Percentiles rank a stretch among this genome's conserved stretches.
These are phyloP conservation scores for Mallotus nudiflorus DNA, from an alignment of 345 rosid species.

Conservation along the genomic window DNA sequence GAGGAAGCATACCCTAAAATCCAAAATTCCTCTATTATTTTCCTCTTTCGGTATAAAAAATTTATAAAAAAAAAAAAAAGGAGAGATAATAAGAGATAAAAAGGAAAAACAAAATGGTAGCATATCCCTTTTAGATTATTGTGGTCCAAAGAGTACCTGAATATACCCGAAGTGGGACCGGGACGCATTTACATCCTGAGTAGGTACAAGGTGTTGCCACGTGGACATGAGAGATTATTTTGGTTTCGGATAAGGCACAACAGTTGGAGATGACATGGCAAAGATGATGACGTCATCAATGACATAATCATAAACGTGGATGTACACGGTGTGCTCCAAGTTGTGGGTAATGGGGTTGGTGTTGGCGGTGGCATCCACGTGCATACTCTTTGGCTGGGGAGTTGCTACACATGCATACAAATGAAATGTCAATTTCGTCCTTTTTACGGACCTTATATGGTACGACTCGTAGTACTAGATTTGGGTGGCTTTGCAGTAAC, in stretches of 20 bases:
- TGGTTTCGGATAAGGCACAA: conserved; percentile 3
- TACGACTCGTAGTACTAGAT: not conserved
- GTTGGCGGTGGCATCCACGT: not conserved
- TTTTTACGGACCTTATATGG: not conserved
- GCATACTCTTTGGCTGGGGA: conserved; percentile 16
- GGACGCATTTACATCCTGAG: too few relatives aligned
- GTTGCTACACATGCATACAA: not conserved
- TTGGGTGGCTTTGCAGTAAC: too few relatives aligned
- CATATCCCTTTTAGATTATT: not conserved
- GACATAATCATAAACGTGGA: conserved; percentile 2
- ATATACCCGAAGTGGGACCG: conserved; percentile 17
- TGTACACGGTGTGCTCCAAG: not conserved
- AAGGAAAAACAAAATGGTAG: not conserved
- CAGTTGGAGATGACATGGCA: not conserved
- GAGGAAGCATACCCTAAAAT: too few relatives aligned
- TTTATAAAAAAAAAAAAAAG: not conserved
- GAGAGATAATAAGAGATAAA: not conserved
- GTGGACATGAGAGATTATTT: not conserved
- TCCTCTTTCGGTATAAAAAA: too few relatives aligned
- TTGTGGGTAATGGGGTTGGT: not conserved
- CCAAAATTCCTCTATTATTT: too few relatives aligned
- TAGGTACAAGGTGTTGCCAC: not conserved
- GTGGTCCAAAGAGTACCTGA: conserved; percentile 25
- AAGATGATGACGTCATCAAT: not conserved
- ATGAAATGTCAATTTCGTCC: conserved; percentile 34